Base-by-base conservation (phyloP, 495 filamentous ascomycete species). In the Neurospora sp. region DNA sequence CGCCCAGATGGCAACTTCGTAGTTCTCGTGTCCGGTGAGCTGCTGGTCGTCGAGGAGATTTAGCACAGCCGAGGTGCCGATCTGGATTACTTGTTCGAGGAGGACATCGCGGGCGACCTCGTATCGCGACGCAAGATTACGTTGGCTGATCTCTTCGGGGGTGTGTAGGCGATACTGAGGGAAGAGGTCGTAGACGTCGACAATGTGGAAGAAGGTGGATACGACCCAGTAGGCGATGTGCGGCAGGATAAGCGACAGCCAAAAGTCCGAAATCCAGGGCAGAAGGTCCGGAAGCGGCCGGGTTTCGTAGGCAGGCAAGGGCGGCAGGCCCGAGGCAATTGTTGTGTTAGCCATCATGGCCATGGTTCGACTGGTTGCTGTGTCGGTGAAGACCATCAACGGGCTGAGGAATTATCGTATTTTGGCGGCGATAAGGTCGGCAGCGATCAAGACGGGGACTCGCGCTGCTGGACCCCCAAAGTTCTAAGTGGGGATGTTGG, bases 151-250 rank as follows among this genome's bases (percentile, higher is more conserved):
- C 78, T 97, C 95, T 70, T 92, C 93, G 37, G 95, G 94, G 0
- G 95, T 97, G 85, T 97, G 95, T 59, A 98, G 84, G 70, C 95
- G 90, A 83, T 97, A 96, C 76, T 94, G 87, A 39, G 93, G 89
- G 79, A 96, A 95, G 48, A 93, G 86, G 79, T 96, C 91, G 79
- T 90, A 89, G 69, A 89, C 83, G 83, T 97, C 94, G 78, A 98
- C 87, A 74, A 89, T 79, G 83, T 97, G 93, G 84, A 96, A 99
- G 78, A 96, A 81, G 80, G 92, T 83, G n/a, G 94, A 97, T 48
- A 96, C 77, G 38, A 82, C 83, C 95, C 96, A 98, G 85, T 98
- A 98, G 48, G 92, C 93, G 76, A 92, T 79, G 70, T 96, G 87
- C n/a, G 94, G 93, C 8, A 92, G 83, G 43, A 92, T 79, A 69